phyloP scores from a whole-genome alignment of 1,284 basidiomycete genomes.

The Cutaneotrichosporon sp. region DNA sequence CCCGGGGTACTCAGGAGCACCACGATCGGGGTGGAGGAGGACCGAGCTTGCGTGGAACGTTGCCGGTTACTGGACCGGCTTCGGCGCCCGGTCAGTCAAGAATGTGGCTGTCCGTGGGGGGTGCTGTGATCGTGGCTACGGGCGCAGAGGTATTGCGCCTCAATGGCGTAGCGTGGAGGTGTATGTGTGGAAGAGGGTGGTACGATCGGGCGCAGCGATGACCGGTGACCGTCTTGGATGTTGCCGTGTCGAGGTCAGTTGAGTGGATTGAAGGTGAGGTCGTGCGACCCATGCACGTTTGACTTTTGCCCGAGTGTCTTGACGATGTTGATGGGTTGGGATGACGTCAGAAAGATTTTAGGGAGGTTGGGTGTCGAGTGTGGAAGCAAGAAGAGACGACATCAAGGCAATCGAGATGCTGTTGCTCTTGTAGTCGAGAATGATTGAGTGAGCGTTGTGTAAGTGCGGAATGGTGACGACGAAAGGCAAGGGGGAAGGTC shows the following conservation, averaged over 20 bases:
- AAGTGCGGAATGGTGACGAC: neutral
- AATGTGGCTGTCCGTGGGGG: neutral
- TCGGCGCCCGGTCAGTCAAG: neutral
- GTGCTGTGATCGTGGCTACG: neutral
- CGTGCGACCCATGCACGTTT: slow-evolving; percentile 7
- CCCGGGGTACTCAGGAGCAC: neutral
- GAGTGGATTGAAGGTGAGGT: neutral
- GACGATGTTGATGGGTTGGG: neutral
- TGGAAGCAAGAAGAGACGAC: neutral
- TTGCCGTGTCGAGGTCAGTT: neutral
- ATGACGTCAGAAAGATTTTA: neutral
- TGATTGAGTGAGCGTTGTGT: neutral
- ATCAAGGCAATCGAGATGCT: neutral
- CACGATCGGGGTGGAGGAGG: neutral
- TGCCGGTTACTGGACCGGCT: neutral
- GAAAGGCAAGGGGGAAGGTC: neutral
- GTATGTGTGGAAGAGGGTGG: neutral
- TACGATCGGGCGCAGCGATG: neutral
- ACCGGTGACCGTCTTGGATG: neutral
- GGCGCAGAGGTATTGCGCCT: neutral
- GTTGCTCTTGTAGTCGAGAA: neutral
- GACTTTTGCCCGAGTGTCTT: neutral
- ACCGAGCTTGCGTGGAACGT: neutral
- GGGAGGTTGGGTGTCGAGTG: neutral
- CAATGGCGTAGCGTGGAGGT: neutral